Evolutionary conservation across 768 basidiomycete species (phyloP).

Genomic region (Tulasnella sp.): DNA sequence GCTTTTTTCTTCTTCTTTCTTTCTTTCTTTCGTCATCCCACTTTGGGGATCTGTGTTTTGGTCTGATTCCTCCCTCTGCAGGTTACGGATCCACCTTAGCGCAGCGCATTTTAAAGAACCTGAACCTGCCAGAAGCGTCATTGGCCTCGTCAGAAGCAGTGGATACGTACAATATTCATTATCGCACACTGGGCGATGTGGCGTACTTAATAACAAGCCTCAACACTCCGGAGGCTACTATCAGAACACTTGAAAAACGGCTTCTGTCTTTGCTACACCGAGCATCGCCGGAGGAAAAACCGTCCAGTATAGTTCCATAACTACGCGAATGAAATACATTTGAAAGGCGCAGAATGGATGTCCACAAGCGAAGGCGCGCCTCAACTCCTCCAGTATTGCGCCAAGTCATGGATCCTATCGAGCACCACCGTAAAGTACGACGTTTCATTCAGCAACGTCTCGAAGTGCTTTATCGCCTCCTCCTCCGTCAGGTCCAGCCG

Average conservation of each 20-base stretch:
- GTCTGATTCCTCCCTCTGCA: too few species aligned
- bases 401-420: conserved; percentile 86
- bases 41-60: too few species aligned
- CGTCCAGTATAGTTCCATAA: too few species aligned
- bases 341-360: too few species aligned
- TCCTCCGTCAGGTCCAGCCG: conserved; percentile 88
- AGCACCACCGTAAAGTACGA: conserved; percentile 87
- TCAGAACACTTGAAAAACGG: conserved; percentile 19
- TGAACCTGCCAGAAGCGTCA: conserved; percentile 36
- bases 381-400: conserved; percentile 46
- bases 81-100: conserved; percentile 54
- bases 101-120: conserved; percentile 41
- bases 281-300: too few species aligned
- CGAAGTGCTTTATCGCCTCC: conserved; percentile 95
- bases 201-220: conserved; percentile 90
- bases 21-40: too few species aligned
- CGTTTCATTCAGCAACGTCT: conserved; percentile 84
- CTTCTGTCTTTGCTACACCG: too few species aligned
- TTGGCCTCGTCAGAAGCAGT: conserved; percentile 36
- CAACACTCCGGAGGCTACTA: conserved; percentile 38
- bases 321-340: too few species aligned
- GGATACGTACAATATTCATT: conserved; percentile 64
- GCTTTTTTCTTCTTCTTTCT: neutral
- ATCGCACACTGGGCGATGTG: conserved; percentile 78
- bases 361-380: too few species aligned